A percentile compares a stretch with the other conserved stretches of the same genome.
These are phyloP conservation scores for Mortierella sp. DNA, from an alignment of 371 early-diverging fungal genomes.

Conservation along the genomic window DNA sequence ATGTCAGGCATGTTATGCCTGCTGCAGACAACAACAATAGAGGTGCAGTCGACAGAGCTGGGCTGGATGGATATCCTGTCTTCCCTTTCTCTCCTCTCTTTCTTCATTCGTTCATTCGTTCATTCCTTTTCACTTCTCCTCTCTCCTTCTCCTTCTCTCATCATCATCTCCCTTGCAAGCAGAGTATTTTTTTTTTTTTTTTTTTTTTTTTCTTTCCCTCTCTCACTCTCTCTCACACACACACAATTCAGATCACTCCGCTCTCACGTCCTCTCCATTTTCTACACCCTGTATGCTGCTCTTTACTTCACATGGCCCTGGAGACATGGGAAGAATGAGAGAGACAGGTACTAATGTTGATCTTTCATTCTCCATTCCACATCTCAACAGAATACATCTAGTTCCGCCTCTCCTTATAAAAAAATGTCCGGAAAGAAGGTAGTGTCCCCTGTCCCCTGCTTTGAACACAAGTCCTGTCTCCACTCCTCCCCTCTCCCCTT, in stretches of 20 bases:
- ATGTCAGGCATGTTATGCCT: too few relatives aligned
- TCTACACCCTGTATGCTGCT: too few relatives aligned
- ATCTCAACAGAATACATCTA: too few relatives aligned
- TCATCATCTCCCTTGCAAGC: neutral
- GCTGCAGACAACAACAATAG: too few relatives aligned
- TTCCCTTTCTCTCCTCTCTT: neutral
- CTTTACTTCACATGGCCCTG: too few relatives aligned
- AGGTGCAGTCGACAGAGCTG: neutral
- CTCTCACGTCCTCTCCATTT: too few relatives aligned
- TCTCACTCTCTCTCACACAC: neutral
- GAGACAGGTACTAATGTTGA: too few relatives aligned
- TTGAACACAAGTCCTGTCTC: too few relatives aligned
- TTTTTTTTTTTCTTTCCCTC: neutral
- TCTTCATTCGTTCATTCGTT: neutral
- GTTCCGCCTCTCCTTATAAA: neutral
- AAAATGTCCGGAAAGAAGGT: slow-evolving; percentile 24
- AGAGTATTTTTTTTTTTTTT: neutral
- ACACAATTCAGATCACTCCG: too few relatives aligned
- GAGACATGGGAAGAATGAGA: too few relatives aligned
- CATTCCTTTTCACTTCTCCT: neutral
- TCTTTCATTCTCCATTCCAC: too few relatives aligned
- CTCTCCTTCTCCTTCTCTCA: neutral
- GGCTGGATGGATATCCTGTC: neutral
- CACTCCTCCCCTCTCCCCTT: neutral
- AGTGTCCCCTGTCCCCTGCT: too few relatives aligned